Evolutionary conservation across 495 filamentous ascomycete genomes (phyloP), one percentile per base, ranked within the genome.

Genomic region (Penicillium bialowiezense): DNA sequence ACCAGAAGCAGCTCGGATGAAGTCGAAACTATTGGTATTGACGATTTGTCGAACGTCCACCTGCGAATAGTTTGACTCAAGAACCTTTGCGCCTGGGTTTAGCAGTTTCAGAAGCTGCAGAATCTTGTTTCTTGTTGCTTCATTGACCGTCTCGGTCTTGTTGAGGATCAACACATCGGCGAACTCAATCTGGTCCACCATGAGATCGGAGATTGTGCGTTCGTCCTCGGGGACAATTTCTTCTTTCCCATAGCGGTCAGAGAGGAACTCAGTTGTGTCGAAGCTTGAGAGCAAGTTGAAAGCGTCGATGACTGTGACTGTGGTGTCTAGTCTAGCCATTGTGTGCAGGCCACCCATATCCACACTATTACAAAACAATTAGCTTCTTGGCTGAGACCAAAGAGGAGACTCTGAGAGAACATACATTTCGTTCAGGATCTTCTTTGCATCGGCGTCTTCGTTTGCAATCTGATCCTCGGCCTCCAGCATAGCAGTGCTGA

Each of bases 141-240:
- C 53, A 20, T 69, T 60, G 6, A 76, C 66, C 1, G 67, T 72
- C 40, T 75, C 72, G 41, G 63, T 68, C 60, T 84, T 84, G 55
- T 84, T 83, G 24, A 83, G 51, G 23, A 84, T 65, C 10, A 84
- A 63, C 2, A 84, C 78, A 42, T 84, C 77, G 5, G 80, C 78
- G 45, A 84, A 84, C 55, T 84, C 80, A 36, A 84, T 79, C 51
- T 84, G 80, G 45, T 84, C 80, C 0, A 81, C 78, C 65, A 82
- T 78, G 2, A 82, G 70, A 43, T 84, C 78, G 10, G 79, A 81
- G 35, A 82, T 79, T 1, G 79, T 82, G 3, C 79, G 71, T 29
- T 84, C 79, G 40, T 84, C 80, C 47, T 84, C 80, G 0, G 71
- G 63, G 1, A 74, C 65, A 12, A 76, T 68, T 28, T 64, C 68